Conservation (phyloP, 306 rosid species). For the Coriaria nepalensis region DNA sequence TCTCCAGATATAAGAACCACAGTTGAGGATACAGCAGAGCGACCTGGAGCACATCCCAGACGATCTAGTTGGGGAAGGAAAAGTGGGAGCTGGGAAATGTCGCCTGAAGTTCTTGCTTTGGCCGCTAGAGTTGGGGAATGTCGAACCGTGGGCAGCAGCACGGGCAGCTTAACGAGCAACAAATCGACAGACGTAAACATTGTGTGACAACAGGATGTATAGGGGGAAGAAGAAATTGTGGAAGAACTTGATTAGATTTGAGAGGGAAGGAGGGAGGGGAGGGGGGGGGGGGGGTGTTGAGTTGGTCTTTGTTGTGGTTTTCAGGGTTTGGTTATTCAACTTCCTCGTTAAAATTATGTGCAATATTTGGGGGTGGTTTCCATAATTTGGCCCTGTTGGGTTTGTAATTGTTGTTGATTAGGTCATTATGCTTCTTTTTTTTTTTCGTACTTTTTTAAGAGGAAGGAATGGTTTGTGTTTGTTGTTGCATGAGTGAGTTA, state of each 20-base stretch:
- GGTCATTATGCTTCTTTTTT: conserved; percentile 16
- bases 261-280: too few relatives aligned
- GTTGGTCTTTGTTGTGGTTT: conserved; percentile 12
- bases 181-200: conserved; percentile 18
- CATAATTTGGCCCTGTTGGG: conserved; percentile 25
- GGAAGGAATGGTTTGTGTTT: conserved; percentile 41
- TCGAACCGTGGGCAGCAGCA: conserved; percentile 55
- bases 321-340: conserved; percentile 20
- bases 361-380: conserved; percentile 20
- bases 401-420: conserved; percentile 31
- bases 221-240: not conserved
- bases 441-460: not conserved
- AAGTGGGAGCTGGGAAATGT: conserved; percentile 99
- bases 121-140: conserved; percentile 81
- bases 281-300: conserved; percentile 15
- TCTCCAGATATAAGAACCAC: conserved; percentile 68
- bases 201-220: not conserved
- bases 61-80: conserved; percentile 98
- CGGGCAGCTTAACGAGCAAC: conserved; percentile 23
- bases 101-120: conserved; percentile 91
- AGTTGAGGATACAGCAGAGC: conserved; percentile 54
- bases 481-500: conserved; percentile 50
- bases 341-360: conserved; percentile 33
- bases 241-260: conserved; percentile 13
- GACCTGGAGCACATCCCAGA: conserved; percentile 65